Base-by-base conservation (phyloP, 768 basidiomycete genomes). In the Pleurotus pulmonarius region DNA sequence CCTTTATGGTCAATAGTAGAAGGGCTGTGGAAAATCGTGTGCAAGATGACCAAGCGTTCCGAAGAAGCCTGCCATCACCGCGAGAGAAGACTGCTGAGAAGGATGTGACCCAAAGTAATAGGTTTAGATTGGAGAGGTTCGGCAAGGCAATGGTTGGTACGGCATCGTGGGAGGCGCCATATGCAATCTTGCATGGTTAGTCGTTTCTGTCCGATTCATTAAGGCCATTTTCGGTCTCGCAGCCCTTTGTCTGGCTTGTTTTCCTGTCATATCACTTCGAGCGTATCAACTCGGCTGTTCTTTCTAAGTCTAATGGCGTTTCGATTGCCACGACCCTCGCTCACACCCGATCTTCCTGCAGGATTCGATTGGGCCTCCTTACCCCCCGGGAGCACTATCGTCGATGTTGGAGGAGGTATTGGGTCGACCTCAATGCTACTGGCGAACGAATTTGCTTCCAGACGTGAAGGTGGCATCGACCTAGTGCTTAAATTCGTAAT, bases 101-200 rank as follows among this genome's bases (percentile, higher is more conserved):
- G 20, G 38, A 15, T 22, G 54, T 22, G 44, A 83, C 82, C 61
- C 29, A 11, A 34, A 11, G 29, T 9, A 34, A 11, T 3, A 70
- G 73, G 18, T 82, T 78, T 57, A 72, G 88, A 49, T 72, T 90
- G 56, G 79, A 83, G 59, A 74, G 88, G 37, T 91, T 91, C 62
- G 88, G 87, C 26, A 83, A 81, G 56, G 87, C 88, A 3, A 92
- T 92, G 89, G 77, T 77, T 5, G 87, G 86, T 16, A 87, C 88
- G 4, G 79, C 76, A 24, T 81, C 80, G 1, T 91, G 89, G 88
- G 88, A 87, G 70, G 78, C 73, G 2, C 84, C 84, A 13, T 80
- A 80, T 15, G 83, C 81, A 2, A 77, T 86, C 25, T 67, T 85
- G 40, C 75, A 74, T 58, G 82, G 85, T 82, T 55, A 16, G 74